These are phyloP conservation scores for Globisporangium sylvaticum DNA, from an alignment of 352 stramenopile genomes.

Conservation along the genomic window DNA sequence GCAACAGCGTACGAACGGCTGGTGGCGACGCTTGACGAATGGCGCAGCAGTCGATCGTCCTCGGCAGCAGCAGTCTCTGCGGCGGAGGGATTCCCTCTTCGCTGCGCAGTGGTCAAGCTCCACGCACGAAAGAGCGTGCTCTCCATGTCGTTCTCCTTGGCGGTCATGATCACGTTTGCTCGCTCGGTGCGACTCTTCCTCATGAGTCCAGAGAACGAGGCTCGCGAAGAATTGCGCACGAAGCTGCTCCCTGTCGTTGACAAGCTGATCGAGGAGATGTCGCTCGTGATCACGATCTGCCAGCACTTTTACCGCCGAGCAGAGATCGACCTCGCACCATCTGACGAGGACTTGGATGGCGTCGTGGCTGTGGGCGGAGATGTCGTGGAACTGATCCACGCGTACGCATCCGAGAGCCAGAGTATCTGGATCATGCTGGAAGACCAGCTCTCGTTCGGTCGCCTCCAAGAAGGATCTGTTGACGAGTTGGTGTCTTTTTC, in stretches of 20 bases:
- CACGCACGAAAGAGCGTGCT: conserved; percentile 42
- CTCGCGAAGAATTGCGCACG: conserved; percentile 26
- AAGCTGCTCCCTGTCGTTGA: conserved; percentile 35
- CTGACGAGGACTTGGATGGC: conserved; percentile 66
- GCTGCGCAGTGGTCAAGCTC: conserved; percentile 64
- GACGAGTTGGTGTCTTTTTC: conserved; percentile 45
- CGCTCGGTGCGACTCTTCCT: conserved; percentile 30
- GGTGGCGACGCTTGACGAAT: conserved; percentile 49
- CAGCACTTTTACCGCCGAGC: conserved; percentile 61
- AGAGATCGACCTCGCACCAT: conserved; percentile 63
- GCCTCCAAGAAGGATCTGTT: conserved; percentile 12
- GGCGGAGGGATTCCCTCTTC: conserved; percentile 50
- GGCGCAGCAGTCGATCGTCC: conserved; percentile 28
- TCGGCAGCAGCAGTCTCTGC: conserved; percentile 11
- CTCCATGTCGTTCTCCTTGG: conserved; percentile 53
- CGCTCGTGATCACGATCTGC: conserved; percentile 39
- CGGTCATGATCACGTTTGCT: conserved; percentile 49
- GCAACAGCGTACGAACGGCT: conserved; percentile 57
- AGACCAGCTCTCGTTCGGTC: conserved; percentile 28
- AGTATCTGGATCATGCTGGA: conserved; percentile 38
- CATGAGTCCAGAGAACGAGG: conserved; percentile 19
- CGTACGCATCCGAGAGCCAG: conserved; percentile 44
- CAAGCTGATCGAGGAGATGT: conserved; percentile 39
- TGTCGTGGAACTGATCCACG: conserved; percentile 49
- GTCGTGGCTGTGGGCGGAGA: conserved; percentile 59